These are phyloP conservation scores for Antarctomyces pellizariae DNA, from an alignment of 495 filamentous ascomycete genomes.

Conservation along the genomic window DNA sequence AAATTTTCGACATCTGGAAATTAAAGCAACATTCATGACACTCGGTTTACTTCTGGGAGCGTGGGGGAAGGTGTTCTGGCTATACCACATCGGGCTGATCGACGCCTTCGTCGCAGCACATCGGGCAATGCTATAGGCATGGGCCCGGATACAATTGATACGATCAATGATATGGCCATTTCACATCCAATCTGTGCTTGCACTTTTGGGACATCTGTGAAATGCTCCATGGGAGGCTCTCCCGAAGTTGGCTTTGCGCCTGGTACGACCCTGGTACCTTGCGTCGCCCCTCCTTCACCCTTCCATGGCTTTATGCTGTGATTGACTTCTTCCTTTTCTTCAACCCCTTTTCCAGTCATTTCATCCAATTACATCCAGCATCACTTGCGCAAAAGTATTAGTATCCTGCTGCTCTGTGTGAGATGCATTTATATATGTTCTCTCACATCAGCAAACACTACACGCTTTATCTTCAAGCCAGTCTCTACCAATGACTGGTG, in stretches of 20 bases:
- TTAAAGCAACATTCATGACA: neutral
- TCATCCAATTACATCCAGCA: too few relatives aligned
- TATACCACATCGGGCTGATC: neutral
- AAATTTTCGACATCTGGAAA: neutral
- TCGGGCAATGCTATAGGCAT: neutral
- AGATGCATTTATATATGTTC: too few relatives aligned
- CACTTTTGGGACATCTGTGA: conserved; percentile 22
- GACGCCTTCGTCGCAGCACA: neutral
- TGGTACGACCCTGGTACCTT: conserved; percentile 4
- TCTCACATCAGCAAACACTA: too few relatives aligned
- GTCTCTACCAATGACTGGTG: too few relatives aligned
- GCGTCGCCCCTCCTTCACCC: neutral
- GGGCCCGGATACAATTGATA: too few relatives aligned
- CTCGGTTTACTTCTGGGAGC: too few relatives aligned
- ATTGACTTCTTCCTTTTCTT: too few relatives aligned
- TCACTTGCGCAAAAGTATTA: too few relatives aligned
- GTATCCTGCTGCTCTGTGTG: too few relatives aligned
- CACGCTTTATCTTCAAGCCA: too few relatives aligned
- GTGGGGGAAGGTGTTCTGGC: too few relatives aligned
- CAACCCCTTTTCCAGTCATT: too few relatives aligned
- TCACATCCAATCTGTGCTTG: conserved; percentile 22
- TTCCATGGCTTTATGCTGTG: conserved; percentile 1
- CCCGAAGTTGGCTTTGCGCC: conserved; percentile 24
- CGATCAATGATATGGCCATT: conserved; percentile 39
- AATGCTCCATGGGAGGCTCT: conserved; percentile 40